Percentiles rank a stretch among this genome's conserved stretches.
phyloP scores from a whole-genome alignment of 805 yeast species.

The Wickerhamomyces hampshirensis region DNA sequence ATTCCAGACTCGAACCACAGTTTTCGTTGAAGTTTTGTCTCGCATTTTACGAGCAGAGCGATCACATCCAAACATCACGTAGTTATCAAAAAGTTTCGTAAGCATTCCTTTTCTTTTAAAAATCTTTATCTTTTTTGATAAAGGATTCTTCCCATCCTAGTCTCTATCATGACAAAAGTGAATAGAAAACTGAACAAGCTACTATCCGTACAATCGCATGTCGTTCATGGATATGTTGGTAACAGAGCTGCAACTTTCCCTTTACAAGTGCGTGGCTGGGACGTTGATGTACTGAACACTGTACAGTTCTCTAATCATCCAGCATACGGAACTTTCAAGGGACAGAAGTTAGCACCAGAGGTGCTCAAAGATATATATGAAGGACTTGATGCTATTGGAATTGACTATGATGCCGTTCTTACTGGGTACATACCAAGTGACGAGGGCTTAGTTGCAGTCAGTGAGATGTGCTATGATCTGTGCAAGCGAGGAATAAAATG shows the following conservation, averaged over 20 bases:
- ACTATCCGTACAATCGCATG: constrained; percentile 80
- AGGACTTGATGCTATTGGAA: constrained; percentile 48
- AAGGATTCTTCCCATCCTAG: too few relatives aligned
- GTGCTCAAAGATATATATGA: constrained; percentile 44
- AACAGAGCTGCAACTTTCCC: constrained; percentile 90
- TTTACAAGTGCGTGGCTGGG: constrained; percentile 83
- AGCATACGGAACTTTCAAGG: constrained; percentile 70
- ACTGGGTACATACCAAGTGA: constrained; percentile 78
- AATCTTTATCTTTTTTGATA: too few relatives aligned
- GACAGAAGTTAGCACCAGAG: constrained; percentile 43
- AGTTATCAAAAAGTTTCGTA: too few relatives aligned
- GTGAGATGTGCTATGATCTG: constrained; percentile 33
- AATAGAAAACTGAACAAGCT: constrained; percentile 15
- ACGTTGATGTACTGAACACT: constrained; percentile 84
- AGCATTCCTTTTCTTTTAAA: too few relatives aligned
- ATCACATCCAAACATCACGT: not conserved
- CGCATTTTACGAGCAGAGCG: too few relatives aligned
- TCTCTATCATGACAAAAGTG: not conserved
- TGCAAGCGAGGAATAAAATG: constrained; percentile 38
- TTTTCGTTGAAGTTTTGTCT: too few relatives aligned
- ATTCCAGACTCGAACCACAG: too few relatives aligned
- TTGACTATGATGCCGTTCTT: constrained; percentile 58
- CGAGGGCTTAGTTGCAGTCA: constrained; percentile 48
- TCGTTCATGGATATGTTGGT: constrained; percentile 94
- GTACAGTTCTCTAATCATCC: constrained; percentile 91